Conservation (phyloP, 2,329 filamentous ascomycete genomes). For the Albophoma yamanashiensis region DNA sequence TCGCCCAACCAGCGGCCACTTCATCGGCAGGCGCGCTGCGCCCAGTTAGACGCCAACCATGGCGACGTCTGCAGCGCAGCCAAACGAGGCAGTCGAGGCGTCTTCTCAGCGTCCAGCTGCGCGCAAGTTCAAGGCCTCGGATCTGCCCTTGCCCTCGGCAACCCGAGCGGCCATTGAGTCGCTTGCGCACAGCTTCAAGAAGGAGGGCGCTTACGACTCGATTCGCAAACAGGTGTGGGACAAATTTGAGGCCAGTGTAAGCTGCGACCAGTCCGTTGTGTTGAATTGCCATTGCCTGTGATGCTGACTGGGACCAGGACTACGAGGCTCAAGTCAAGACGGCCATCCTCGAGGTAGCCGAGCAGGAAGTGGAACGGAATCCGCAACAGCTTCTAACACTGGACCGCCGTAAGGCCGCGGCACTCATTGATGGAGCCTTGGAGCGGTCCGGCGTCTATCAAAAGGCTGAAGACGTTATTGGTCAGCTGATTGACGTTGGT, state of each 20-base stretch:
- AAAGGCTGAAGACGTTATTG: slow-evolving; percentile 56
- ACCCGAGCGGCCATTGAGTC: slow-evolving; percentile 64
- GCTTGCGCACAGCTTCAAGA: slow-evolving; percentile 73
- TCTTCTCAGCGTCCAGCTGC: slow-evolving; percentile 5
- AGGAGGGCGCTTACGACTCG: slow-evolving; percentile 72
- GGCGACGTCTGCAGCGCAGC: slow-evolving; percentile 14
- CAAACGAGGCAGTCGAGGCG: slow-evolving; percentile 9
- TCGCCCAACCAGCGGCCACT: background rate
- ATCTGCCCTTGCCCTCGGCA: slow-evolving; percentile 63
- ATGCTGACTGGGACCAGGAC: slow-evolving; percentile 35
- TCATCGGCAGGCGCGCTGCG: background rate
- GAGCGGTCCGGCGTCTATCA: slow-evolving; percentile 69
- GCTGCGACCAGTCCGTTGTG: slow-evolving; percentile 9
- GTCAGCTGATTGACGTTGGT: slow-evolving; percentile 54
- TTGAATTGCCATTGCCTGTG: no score
- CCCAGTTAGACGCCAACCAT: slow-evolving; percentile 7
- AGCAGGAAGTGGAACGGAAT: slow-evolving; percentile 66
- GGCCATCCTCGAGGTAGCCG: slow-evolving; percentile 58
- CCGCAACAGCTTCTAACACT: slow-evolving; percentile 60
- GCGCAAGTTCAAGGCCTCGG: slow-evolving; percentile 58
- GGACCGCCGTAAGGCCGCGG: slow-evolving; percentile 62
- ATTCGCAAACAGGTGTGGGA: slow-evolving; percentile 70
- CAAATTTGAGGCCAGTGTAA: slow-evolving; percentile 60
- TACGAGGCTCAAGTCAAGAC: slow-evolving; percentile 58
- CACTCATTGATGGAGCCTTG: slow-evolving; percentile 67